These are phyloP conservation scores for Lactarius tabidus DNA, from an alignment of 768 basidiomycete species.

Conservation along the genomic window DNA sequence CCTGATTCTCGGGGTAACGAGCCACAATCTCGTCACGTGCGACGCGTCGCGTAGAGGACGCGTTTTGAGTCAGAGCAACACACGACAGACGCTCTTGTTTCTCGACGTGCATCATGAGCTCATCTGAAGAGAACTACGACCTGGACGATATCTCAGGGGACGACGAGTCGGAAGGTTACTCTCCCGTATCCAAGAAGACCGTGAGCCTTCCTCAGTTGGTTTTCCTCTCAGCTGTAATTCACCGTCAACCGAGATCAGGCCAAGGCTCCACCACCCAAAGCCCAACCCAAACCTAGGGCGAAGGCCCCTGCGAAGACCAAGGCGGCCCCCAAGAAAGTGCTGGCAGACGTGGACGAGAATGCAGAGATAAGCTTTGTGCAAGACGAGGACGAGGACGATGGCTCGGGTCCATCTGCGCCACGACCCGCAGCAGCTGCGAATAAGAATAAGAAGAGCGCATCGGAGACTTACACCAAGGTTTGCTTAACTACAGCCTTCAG, in stretches of 20 bases:
- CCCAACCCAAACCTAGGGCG: slow-evolving; percentile 42
- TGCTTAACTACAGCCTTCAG: neutral
- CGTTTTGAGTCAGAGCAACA: slow-evolving; percentile 2
- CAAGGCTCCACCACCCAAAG: slow-evolving; percentile 43
- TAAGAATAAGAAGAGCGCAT: slow-evolving; percentile 83
- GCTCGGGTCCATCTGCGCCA: slow-evolving; percentile 30
- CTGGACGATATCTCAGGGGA: slow-evolving; percentile 53
- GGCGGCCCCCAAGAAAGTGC: slow-evolving; percentile 55
- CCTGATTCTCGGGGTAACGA: neutral
- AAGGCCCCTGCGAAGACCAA: slow-evolving; percentile 51
- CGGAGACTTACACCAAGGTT: slow-evolving; percentile 89
- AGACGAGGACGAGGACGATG: slow-evolving; percentile 42
- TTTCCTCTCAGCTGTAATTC: slow-evolving; percentile 8
- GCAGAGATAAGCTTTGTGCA: slow-evolving; percentile 45
- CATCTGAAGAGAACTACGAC: slow-evolving; percentile 70
- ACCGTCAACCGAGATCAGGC: slow-evolving; percentile 33
- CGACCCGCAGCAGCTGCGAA: slow-evolving; percentile 31
- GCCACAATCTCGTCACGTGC: slow-evolving; percentile 18
- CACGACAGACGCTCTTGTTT: neutral
- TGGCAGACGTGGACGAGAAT: slow-evolving; percentile 62
- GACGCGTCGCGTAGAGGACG: slow-evolving; percentile 17
- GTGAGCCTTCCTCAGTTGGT: slow-evolving; percentile 29
- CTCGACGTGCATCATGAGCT: slow-evolving; percentile 51
- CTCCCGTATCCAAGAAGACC: slow-evolving; percentile 53
- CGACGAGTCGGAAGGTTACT: slow-evolving; percentile 66